A percentile compares a stretch with the other conserved stretches of the same genome.
phyloP scores from a whole-genome alignment of 441 rosid genomes.

The Pelargonium cotyledonis region DNA sequence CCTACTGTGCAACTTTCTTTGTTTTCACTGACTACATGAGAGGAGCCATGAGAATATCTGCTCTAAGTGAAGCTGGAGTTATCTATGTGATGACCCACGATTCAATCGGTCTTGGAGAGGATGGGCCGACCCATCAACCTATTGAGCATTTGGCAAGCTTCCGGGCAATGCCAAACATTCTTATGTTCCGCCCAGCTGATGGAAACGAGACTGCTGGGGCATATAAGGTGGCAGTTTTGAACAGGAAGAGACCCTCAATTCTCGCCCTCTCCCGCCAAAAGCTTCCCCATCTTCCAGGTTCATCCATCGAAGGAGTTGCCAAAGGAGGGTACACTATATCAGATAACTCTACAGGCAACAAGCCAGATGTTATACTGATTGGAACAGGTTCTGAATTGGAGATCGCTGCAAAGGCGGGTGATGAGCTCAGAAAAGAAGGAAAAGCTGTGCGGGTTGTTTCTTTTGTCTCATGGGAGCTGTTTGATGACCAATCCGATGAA shows the following conservation, averaged over 20 bases:
- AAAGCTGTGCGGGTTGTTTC: conserved; percentile 78
- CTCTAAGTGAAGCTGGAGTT: conserved; percentile 65
- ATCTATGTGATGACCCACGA: conserved; percentile 93
- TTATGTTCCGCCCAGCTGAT: conserved; percentile 90
- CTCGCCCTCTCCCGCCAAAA: conserved; percentile 83
- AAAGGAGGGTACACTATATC: conserved; percentile 77
- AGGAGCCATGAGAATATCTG: conserved; percentile 76
- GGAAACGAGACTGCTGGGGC: conserved; percentile 93
- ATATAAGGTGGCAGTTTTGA: conserved; percentile 63
- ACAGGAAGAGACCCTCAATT: conserved; percentile 69
- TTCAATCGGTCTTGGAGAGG: conserved; percentile 93
- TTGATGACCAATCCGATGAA: conserved; percentile 55
- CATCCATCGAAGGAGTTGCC: conserved; percentile 69
- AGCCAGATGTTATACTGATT: conserved; percentile 69
- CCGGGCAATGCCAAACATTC: conserved; percentile 88
- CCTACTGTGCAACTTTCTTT: conserved; percentile 90
- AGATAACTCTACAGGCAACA: conserved; percentile 70
- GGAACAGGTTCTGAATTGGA: conserved; percentile 88
- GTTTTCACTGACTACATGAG: conserved; percentile 97
- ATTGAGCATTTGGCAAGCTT: conserved; percentile 88
- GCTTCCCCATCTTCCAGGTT: conserved; percentile 70
- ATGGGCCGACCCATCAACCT: conserved; percentile 95
- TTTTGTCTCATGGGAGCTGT: conserved; percentile 79
- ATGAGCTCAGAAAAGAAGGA: conserved; percentile 69
- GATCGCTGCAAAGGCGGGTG: conserved; percentile 69